Evolutionary conservation across 1,139 yeast genomes (phyloP).

Genomic region (Pichia inconspicua): DNA sequence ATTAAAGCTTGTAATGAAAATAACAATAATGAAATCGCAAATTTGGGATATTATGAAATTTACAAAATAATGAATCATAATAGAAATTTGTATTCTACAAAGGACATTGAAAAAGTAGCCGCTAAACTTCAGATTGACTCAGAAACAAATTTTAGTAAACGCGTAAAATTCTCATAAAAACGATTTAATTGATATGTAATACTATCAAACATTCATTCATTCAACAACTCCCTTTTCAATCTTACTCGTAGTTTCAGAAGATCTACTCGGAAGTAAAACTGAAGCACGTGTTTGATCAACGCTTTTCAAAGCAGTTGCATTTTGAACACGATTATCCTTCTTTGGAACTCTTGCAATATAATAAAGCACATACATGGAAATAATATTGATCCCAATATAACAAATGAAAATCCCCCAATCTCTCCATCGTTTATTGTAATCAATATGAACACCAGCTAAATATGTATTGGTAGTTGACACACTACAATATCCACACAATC

Average conservation of each 20-base stretch:
- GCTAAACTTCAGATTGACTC: slow-evolving; percentile 1
- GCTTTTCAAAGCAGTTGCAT: slow-evolving; percentile 23
- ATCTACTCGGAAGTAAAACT: background rate
- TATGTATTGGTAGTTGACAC: slow-evolving; percentile 31
- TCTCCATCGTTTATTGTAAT: slow-evolving; percentile 45
- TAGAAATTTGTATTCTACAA: slow-evolving; percentile 12
- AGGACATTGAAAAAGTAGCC: slow-evolving; percentile 11
- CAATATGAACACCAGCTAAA: slow-evolving; percentile 27
- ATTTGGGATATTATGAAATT: slow-evolving; percentile 17
- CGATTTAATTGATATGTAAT: background rate
- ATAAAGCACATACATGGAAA: slow-evolving; percentile 33
- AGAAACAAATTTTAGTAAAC: background rate
- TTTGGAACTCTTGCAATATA: slow-evolving; percentile 32
- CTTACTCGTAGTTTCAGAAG: background rate
- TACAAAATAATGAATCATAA: slow-evolving; percentile 15
- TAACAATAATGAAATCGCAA: slow-evolving; percentile 14
- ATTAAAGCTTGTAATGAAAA: slow-evolving; percentile 5
- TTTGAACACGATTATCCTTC: slow-evolving; percentile 22
- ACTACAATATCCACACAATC: slow-evolving; percentile 40
- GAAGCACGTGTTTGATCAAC: background rate
- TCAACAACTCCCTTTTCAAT: background rate
- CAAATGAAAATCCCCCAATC: slow-evolving; percentile 50
- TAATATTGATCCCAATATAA: slow-evolving; percentile 38
- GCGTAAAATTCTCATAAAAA: slow-evolving; percentile 5
- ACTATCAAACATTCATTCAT: background rate